phyloP scores from a whole-genome alignment of 179 eudicot species.

The Beta lomatogona region DNA sequence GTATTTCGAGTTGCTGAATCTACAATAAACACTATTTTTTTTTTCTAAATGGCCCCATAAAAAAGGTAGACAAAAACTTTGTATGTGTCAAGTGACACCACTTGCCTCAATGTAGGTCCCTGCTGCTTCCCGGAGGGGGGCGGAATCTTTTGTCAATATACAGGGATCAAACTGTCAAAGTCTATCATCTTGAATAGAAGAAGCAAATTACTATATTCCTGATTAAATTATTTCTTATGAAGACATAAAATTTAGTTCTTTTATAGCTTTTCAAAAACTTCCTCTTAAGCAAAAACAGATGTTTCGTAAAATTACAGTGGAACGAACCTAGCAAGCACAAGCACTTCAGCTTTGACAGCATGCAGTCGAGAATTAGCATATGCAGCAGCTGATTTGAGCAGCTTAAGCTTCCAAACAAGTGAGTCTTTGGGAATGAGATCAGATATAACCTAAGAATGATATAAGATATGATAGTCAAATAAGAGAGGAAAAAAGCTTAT shows the following conservation, averaged over 20 bases:
- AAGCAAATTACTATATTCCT: neutral
- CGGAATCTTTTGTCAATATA: too few relatives aligned
- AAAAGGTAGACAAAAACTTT: too few relatives aligned
- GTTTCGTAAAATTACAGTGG: neutral
- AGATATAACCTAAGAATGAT: slow-evolving; percentile 46
- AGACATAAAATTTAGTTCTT: neutral
- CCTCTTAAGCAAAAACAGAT: neutral
- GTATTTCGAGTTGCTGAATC: too few relatives aligned
- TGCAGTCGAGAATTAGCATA: slow-evolving; percentile 80
- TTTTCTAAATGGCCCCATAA: too few relatives aligned
- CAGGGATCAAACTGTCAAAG: neutral
- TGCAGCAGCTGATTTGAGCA: slow-evolving; percentile 71
- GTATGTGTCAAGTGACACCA: too few relatives aligned
- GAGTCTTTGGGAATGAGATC: slow-evolving; percentile 70
- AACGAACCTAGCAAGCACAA: slow-evolving; percentile 80
- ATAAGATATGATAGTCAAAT: neutral
- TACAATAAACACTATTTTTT: too few relatives aligned
- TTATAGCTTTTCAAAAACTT: neutral
- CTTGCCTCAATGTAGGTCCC: too few relatives aligned
- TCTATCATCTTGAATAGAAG: neutral
- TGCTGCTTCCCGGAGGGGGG: too few relatives aligned
- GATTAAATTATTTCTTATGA: neutral
- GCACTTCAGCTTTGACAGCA: slow-evolving; percentile 77
- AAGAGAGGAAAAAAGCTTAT: neutral
- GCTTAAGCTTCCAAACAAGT: slow-evolving; percentile 75